These are phyloP conservation scores for Penstemon davidsonii DNA, from an alignment of 257 asterid genomes.

Conservation along the genomic window DNA sequence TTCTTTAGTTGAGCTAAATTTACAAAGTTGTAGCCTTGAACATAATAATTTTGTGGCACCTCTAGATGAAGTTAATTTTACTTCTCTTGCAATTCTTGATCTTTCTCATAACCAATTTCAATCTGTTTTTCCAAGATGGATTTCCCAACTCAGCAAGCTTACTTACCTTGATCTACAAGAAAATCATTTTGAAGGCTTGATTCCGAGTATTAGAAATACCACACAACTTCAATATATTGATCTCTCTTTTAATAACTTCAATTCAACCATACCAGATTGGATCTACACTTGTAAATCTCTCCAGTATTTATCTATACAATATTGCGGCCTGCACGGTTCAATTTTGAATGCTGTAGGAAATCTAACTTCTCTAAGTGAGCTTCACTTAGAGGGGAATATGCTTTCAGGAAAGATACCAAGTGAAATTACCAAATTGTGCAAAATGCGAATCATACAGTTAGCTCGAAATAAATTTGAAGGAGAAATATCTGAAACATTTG, in stretches of 20 bases:
- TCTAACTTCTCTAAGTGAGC: conserved; percentile 28
- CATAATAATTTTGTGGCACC: background rate
- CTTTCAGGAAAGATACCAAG: conserved; percentile 36
- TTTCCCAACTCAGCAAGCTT: conserved; percentile 31
- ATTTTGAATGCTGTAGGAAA: conserved; percentile 33
- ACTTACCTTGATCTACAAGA: conserved; percentile 22
- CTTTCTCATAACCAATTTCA: background rate
- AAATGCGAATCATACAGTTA: conserved; percentile 1
- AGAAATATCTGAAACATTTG: conserved; percentile 27
- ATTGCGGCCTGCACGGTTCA: conserved; percentile 22
- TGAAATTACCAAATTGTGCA: conserved; percentile 27
- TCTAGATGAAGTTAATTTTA: background rate
- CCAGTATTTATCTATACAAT: background rate
- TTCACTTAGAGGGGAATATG: conserved; percentile 20
- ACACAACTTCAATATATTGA: conserved; percentile 31
- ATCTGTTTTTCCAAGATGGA: conserved; percentile 28
- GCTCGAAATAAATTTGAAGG: conserved; percentile 27
- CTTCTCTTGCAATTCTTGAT: conserved; percentile 22
- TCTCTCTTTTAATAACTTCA: conserved; percentile 20
- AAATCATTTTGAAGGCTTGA: conserved; percentile 18
- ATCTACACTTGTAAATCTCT: conserved; percentile 36
- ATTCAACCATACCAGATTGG: conserved; percentile 40
- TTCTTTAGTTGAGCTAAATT: conserved; percentile 20
- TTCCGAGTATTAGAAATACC: conserved; percentile 25
- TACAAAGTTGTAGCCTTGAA: conserved; percentile 2